Base-by-base conservation (phyloP, 371 early-diverging fungal species). In the Syncephalastrum monosporum region DNA sequence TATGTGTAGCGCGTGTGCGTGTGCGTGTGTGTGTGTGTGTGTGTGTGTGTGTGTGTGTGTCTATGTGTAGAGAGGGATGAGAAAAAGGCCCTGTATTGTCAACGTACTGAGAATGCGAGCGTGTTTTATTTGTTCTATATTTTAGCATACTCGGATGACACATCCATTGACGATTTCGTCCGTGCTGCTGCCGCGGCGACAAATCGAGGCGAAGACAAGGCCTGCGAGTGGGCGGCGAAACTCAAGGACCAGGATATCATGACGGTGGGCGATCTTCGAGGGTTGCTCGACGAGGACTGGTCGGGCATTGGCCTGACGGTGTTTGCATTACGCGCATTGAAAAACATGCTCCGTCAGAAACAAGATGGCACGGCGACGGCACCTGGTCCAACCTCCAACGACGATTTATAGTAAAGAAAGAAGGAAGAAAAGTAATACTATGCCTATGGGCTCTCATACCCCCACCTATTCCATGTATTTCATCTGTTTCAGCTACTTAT, bases 241-340 rank as follows among this genome's bases (percentile, higher is more conserved):
- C 71, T 91, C 38, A 79, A 88, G 56, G 65, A 76, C 41, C 90
- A 91, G 65, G 92, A 91, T 61, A 80, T 91, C 55, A 82, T 90
- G 84, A 90, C 90, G 0, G 88, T 91, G 6, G 92, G 90, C 1
- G 91, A 91, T 64, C 69, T 91, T 47, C 79, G 87, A 24, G 88
- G 87, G 45, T 63, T 91, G 15, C 83, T 83, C 42, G 91, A 91
- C 53, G 86, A 87, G 53, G 92, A 91, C 63, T 91, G 92, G 92
- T 69, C 75, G 23, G 80, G 77, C 27, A 75, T 86, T 47, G 88
- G 87, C 2, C 70, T 95, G 57, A 93, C 95, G 3, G 93, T 95
- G 4, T 94, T 94, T 82, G 91, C 94, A 3, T 68, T 82, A 23
- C 82, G 96, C 47, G 91, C 92, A 5, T 75, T 94, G 56, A 91